Conservation (phyloP, 2,329 filamentous ascomycete genomes). For the Davidsoniella virescens region DNA sequence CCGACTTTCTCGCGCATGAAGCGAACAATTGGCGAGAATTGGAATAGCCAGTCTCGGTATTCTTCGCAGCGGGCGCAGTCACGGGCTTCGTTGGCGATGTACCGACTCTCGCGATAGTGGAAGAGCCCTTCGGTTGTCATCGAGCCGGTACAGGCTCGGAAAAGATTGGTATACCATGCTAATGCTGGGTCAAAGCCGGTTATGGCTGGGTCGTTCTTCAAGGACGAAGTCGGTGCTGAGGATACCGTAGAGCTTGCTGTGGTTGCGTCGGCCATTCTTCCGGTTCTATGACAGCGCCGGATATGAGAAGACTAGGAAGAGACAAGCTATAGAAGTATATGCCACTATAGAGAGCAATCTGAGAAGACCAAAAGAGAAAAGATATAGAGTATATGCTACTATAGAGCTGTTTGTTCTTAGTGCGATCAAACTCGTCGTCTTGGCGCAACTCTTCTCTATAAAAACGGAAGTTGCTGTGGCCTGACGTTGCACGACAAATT, state of each 20-base stretch:
- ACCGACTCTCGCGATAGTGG: conserved; percentile 63
- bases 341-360: too few species aligned
- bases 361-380: too few species aligned
- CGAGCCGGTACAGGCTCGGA: conserved; percentile 59
- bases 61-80: conserved; percentile 73
- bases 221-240: conserved; percentile 18
- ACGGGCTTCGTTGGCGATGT: conserved; percentile 54
- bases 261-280: conserved; percentile 1
- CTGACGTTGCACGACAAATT: conserved; percentile 5
- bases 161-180: conserved; percentile 67
- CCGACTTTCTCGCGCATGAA: conserved; percentile 73
- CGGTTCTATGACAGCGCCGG: background rate
- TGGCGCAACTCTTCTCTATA: too few species aligned
- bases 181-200: conserved; percentile 47
- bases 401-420: too few species aligned
- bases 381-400: too few species aligned
- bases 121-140: conserved; percentile 53
- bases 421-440: too few species aligned
- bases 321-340: too few species aligned
- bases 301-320: too few species aligned
- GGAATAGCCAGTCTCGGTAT: conserved; percentile 67
- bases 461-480: too few species aligned
- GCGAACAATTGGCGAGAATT: conserved; percentile 69
- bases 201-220: conserved; percentile 41
- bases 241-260: background rate